These are phyloP conservation scores for Naganishia antarctica DNA, from an alignment of 768 basidiomycete genomes.

Conservation along the genomic window DNA sequence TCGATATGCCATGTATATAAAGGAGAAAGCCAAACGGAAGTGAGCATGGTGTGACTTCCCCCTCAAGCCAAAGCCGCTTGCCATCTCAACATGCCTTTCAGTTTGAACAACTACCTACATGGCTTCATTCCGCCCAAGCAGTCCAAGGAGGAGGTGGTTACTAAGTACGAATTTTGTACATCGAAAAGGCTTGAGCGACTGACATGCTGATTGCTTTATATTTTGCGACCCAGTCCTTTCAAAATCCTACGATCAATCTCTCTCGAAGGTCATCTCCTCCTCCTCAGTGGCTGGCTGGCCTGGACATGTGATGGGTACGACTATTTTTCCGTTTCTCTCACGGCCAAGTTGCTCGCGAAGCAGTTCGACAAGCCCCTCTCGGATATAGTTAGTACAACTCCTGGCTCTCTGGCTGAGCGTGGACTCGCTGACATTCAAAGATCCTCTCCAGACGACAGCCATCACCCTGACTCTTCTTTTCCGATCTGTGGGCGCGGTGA, in stretches of 20 bases:
- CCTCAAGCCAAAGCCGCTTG: no score
- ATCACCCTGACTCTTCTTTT: conserved; percentile 93
- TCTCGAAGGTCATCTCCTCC: conserved; percentile 18
- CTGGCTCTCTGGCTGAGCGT: neutral
- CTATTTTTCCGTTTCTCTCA: conserved; percentile 64
- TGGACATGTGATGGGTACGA: conserved; percentile 86
- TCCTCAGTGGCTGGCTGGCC: conserved; percentile 56
- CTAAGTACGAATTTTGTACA: no score
- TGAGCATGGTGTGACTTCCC: no score
- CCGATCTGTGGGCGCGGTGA: conserved; percentile 61
- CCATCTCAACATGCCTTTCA: no score
- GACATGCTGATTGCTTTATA: no score
- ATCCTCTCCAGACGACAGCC: conserved; percentile 57
- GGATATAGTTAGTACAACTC: conserved; percentile 9
- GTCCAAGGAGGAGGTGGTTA: no score
- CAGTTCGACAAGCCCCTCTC: conserved; percentile 41
- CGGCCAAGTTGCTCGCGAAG: conserved; percentile 41
- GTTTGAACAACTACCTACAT: no score
- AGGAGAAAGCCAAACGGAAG: no score
- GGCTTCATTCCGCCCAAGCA: no score
- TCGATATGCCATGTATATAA: no score
- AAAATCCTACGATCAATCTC: conserved; percentile 22
- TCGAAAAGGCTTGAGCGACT: no score
- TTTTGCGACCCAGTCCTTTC: conserved; percentile 22
- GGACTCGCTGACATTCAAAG: neutral